Evolutionary conservation across 768 basidiomycete genomes (phyloP).

Genomic region (Amylocystis lapponica): DNA sequence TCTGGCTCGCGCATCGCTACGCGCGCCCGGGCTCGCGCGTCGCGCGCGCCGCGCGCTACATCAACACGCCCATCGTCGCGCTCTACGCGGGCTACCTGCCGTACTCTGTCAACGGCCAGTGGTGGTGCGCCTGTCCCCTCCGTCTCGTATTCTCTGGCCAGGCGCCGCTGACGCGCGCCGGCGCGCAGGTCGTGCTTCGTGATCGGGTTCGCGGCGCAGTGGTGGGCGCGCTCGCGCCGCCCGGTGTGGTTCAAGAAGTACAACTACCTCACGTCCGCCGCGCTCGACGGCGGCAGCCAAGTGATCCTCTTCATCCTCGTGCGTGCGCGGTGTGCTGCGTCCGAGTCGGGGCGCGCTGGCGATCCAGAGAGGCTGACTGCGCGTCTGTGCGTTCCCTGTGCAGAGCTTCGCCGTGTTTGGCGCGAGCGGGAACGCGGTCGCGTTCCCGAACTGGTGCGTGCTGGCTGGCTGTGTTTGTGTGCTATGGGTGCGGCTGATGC

Average conservation of each 20-base stretch:
- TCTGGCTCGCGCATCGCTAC: slow-evolving; percentile 39
- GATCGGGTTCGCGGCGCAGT: slow-evolving; percentile 44
- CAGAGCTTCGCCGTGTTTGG: slow-evolving; percentile 33
- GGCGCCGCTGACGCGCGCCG: not conserved
- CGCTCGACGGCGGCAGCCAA: slow-evolving; percentile 44
- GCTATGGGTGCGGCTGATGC: not conserved
- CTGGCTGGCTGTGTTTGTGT: not conserved
- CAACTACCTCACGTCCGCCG: slow-evolving; percentile 42
- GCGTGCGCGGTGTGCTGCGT: slow-evolving; percentile 14
- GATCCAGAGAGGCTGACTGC: too few species aligned
- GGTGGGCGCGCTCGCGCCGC: slow-evolving; percentile 39
- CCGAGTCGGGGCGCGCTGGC: not conserved
- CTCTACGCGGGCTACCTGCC: slow-evolving; percentile 34
- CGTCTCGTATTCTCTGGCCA: not conserved
- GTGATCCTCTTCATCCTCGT: slow-evolving; percentile 45
- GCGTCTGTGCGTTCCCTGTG: not conserved
- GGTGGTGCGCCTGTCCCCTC: slow-evolving; percentile 27
- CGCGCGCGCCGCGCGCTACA: slow-evolving; percentile 32
- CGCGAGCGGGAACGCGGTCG: slow-evolving; percentile 37
- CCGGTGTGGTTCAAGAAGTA: slow-evolving; percentile 47
- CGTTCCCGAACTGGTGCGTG: slow-evolving; percentile 43
- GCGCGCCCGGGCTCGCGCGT: slow-evolving; percentile 28
- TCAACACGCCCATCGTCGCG: slow-evolving; percentile 42
- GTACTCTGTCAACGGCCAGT: slow-evolving; percentile 50
- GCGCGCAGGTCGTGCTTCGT: slow-evolving; percentile 36